Conservation (phyloP, 2,329 filamentous ascomycete species). For the Apiospora hydei region DNA sequence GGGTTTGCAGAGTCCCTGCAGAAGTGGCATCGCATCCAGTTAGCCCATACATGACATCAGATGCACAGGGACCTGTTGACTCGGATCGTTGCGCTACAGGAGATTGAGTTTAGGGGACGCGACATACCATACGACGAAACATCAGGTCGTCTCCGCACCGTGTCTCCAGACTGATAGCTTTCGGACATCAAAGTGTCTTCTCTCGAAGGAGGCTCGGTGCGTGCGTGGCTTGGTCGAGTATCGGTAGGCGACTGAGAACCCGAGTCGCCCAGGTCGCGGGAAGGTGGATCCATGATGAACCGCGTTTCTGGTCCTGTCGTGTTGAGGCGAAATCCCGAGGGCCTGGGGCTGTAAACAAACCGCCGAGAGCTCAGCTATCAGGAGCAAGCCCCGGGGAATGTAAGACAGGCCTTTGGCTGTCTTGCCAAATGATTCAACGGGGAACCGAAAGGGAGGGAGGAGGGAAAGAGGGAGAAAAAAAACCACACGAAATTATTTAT, state of each 20-base stretch:
- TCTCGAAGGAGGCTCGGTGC: constrained; percentile 44
- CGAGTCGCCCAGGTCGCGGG: constrained; percentile 47
- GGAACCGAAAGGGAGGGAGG: not conserved
- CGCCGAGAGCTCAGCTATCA: not conserved
- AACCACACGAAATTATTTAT: not conserved
- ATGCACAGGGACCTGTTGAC: constrained; percentile 11
- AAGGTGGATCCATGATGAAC: constrained; percentile 53
- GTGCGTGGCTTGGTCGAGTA: constrained; percentile 50
- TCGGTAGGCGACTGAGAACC: constrained; percentile 57
- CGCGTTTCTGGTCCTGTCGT: constrained; percentile 20
- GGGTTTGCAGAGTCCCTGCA: constrained; percentile 46
- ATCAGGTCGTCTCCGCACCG: constrained; percentile 61
- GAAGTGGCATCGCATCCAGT: constrained; percentile 29
- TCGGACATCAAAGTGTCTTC: constrained; percentile 57
- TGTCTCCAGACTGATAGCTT: constrained; percentile 66
- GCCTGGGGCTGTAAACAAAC: not conserved
- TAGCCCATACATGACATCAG: constrained; percentile 32
- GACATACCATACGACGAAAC: constrained; percentile 18
- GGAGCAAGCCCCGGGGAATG: constrained; percentile 3
- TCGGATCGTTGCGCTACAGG: not conserved
- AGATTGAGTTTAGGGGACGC: constrained; percentile 24
- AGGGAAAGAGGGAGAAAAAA: not conserved
- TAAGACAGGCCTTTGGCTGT: constrained; percentile 17
- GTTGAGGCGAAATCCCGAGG: not conserved
- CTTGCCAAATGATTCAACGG: not conserved